Conservation (phyloP, 768 basidiomycete genomes). For the Auriculariales sp. region DNA sequence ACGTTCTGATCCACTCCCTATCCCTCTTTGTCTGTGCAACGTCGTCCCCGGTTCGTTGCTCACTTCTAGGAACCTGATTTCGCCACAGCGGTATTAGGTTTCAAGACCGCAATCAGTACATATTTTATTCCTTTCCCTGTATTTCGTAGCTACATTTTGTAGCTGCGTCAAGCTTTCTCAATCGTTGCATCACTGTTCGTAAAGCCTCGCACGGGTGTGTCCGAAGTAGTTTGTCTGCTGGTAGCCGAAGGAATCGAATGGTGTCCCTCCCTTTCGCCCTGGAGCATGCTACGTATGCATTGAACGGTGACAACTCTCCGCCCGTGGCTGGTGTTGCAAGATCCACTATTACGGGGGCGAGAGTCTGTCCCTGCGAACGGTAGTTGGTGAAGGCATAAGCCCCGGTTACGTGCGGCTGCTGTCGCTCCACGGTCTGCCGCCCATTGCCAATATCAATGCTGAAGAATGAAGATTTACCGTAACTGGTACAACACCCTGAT, state of each 20-base stretch:
- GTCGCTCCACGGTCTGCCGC: constrained; percentile 7
- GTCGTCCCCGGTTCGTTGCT: too few relatives aligned
- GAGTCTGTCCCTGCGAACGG: constrained; percentile 27
- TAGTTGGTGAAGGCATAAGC: constrained; percentile 31
- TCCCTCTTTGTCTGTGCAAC: too few relatives aligned
- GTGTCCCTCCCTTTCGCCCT: constrained; percentile 15
- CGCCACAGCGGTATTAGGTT: too few relatives aligned
- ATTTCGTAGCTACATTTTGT: too few relatives aligned
- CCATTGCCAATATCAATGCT: constrained; percentile 4
- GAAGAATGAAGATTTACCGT: constrained; percentile 9
- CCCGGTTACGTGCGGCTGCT: constrained; percentile 20
- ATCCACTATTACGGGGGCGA: constrained; percentile 21
- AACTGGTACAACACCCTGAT: constrained; percentile 3
- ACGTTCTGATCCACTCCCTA: too few relatives aligned
- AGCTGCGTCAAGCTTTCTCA: too few relatives aligned
- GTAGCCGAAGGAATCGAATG: constrained; percentile 16
- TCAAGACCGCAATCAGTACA: too few relatives aligned
- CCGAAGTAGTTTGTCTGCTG: too few relatives aligned
- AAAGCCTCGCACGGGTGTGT: too few relatives aligned
- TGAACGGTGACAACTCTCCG: constrained; percentile 17
- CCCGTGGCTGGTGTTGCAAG: constrained; percentile 16
- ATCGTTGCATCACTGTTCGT: too few relatives aligned
- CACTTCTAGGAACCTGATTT: too few relatives aligned
- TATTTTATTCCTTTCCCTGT: too few relatives aligned
- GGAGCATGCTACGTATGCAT: constrained; percentile 21